These are phyloP conservation scores for Aspergillus quadrilineatus DNA, from an alignment of 2,329 filamentous ascomycete species.

Conservation along the genomic window DNA sequence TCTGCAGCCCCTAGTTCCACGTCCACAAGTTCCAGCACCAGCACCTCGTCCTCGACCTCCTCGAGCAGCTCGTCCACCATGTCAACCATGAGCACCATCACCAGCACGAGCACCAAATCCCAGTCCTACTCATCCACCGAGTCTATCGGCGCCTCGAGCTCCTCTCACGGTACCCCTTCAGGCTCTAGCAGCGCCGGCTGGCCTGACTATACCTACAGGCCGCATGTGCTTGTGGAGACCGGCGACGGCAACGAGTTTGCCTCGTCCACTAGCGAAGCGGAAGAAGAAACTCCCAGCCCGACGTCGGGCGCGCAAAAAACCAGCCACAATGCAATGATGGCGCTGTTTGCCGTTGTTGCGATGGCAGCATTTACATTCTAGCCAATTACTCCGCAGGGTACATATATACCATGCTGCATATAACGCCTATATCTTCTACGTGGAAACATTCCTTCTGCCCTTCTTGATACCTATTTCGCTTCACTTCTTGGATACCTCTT, in stretches of 20 bases:
- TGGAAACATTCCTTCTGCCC: neutral
- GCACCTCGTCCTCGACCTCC: slow-evolving; percentile 12
- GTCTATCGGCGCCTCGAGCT: neutral
- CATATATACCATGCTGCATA: slow-evolving; percentile 2
- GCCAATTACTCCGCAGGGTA: neutral
- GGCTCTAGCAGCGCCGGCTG: slow-evolving; percentile 12
- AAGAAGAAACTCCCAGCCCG: slow-evolving; percentile 20
- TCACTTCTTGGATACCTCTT: slow-evolving; percentile 7
- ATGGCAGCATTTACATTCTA: slow-evolving; percentile 17
- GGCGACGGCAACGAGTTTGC: slow-evolving; percentile 7
- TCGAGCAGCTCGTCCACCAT: slow-evolving; percentile 8
- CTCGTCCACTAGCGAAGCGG: slow-evolving; percentile 13
- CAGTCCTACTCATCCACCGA: slow-evolving; percentile 8
- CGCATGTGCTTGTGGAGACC: slow-evolving; percentile 17
- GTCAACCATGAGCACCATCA: slow-evolving; percentile 17
- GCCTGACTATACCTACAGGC: slow-evolving; percentile 16
- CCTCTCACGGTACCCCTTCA: slow-evolving; percentile 9
- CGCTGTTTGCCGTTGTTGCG: slow-evolving; percentile 26
- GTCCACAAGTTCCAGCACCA: slow-evolving; percentile 13
- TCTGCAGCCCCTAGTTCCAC: slow-evolving; percentile 14
- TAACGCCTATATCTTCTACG: neutral
- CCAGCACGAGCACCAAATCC: slow-evolving; percentile 11
- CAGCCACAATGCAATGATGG: slow-evolving; percentile 19
- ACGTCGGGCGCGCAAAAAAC: slow-evolving; percentile 24
- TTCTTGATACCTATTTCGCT: slow-evolving; percentile 1